phyloP scores from a whole-genome alignment of 208 protist species.

The Acanthamoeba royreba region DNA sequence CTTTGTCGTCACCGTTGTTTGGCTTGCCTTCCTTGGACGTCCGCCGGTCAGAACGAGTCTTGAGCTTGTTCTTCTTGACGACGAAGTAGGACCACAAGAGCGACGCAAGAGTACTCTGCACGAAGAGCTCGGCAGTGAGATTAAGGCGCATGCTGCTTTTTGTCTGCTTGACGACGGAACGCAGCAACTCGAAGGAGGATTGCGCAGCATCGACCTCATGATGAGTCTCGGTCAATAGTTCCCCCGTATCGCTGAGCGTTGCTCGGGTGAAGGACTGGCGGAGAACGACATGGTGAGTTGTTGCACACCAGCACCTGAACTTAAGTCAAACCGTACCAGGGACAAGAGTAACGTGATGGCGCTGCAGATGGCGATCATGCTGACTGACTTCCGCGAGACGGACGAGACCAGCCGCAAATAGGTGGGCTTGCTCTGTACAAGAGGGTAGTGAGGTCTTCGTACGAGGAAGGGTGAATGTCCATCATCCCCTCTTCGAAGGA shows the following conservation, averaged over 20 bases:
- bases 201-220: too few relatives aligned
- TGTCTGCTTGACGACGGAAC: neutral
- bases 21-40: neutral
- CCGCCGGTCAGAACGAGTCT: too few relatives aligned
- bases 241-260: neutral
- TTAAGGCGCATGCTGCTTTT: neutral
- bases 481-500: neutral
- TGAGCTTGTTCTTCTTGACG: neutral
- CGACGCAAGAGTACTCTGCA: neutral
- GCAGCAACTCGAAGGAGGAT: neutral
- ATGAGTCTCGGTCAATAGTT: too few relatives aligned
- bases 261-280: neutral
- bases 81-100: constrained; percentile 4
- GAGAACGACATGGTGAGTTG: too few relatives aligned
- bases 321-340: too few relatives aligned
- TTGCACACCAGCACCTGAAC: too few relatives aligned
- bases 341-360: neutral
- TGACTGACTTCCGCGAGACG: neutral
- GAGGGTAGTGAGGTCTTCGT: neutral
- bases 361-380: neutral
- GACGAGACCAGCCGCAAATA: neutral
- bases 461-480: neutral
- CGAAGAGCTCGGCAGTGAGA: neutral
- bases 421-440: neutral
- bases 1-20: neutral